Evolutionary conservation across 768 basidiomycete species (phyloP), one percentile per base, ranked within the genome.

Genomic region (Pholiota microspora): DNA sequence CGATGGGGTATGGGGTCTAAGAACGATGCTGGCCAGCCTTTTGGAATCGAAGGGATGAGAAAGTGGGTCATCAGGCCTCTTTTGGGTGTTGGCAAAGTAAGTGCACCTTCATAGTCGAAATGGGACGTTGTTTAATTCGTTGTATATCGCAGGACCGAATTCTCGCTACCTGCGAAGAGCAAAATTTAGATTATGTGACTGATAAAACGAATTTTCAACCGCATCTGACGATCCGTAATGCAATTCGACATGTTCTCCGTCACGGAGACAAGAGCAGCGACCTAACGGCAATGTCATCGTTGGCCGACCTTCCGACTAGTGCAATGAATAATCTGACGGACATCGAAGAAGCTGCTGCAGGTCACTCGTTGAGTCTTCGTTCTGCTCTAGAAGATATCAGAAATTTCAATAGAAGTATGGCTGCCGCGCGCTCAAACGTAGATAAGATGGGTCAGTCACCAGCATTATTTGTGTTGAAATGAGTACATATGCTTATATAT

Each of bases 181-280:
- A 90, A 57, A 65, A 69, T 0, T 66, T 92, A 7, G 71, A 76
- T 54, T 94, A 86, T 67, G 75, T 86, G 36, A 70, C 73, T 16
- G 92, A 94, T 62, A 67, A 71, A 0, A 88, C 89, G 15, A 94
- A 94, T 63, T 83, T 85, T 53, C 85, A 92, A 59, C 88, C 90
- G 2, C 76, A 77, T 4, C 54, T 89, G 36, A 92, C 92, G 0
- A 67, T 84, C 31, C 79, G 92, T 15, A 94, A 94, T 68, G 80
- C 82, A 15, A 76, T 93, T 31, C 83, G 91, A n/a, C 73, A 81
- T 42, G 55, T 55, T 16, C 47, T 69, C 13, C 34, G 46, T 31
- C 53, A 36, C 1, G 51, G 48, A 21, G 31, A 42, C 25, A 40
- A 52, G 13, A 12, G 45, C 9, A 54, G 35, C 2, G 27, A 25